Evolutionary conservation across 2,329 filamentous ascomycete species (phyloP), one percentile per base, ranked within the genome.

Genomic region (Aspergillus sergii): DNA sequence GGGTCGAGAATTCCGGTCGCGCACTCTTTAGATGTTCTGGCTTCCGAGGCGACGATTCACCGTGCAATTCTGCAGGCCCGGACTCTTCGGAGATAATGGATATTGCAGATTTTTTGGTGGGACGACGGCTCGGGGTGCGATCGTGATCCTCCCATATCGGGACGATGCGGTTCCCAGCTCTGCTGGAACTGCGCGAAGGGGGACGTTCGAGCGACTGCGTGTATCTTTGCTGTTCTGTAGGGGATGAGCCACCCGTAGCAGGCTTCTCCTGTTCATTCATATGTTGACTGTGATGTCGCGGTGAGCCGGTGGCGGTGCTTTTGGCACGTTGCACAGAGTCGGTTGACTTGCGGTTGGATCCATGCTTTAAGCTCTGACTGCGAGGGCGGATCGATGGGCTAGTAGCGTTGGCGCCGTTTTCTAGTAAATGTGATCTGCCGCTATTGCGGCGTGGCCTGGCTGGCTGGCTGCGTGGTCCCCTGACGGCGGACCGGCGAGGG

Each of bases 121-220:
- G 36, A 14, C 43, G 63, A 53, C n/a, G 56, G 43, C 28, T 68
- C 10, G 69, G 61, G 41, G 67, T 70, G 30, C 65, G 69, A 59
- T 80, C 78, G 69, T 80, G 69, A 58, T 81, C 79, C 69, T 80
- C 79, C 73, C 77, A 81, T 55, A 81, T 80, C 0, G 74, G 76
- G 10, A 78, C 71, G 11, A 70, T 69, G 23, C 69, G 70, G 14
- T 66, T 69, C 12, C 63, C 63, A 19, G 58, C 56, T 7, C 64
- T 65, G 28, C 60, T 65, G 23, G 53, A 28, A 5, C 62, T 57
- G 21, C 64, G 65, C 0, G 66, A 50, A 21, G 68, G 58, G 32
- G 32, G 62, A 60, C 32, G 58, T 4, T 39, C 51, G 7, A n/a
- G 4, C 9, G 51, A 8, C 16, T 26, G 34, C 4, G 21, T 21